Percentiles rank a stretch among this genome's conserved stretches.
phyloP scores from a whole-genome alignment of 2,329 filamentous ascomycete genomes.

The Ciborinia camelliae region DNA sequence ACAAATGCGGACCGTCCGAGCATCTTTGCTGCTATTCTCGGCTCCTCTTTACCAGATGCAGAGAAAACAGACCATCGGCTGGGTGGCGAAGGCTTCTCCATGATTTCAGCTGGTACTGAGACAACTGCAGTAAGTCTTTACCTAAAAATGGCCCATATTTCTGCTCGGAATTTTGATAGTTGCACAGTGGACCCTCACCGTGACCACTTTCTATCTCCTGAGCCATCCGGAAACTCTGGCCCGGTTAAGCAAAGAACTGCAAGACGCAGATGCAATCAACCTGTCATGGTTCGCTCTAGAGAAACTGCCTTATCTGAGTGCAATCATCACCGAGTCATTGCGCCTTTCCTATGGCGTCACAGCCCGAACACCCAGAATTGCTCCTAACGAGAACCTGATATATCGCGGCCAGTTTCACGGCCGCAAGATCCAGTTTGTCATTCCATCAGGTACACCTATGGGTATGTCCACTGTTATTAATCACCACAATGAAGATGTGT shows the following conservation, averaged over 20 bases:
- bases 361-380: slow-evolving; percentile 31
- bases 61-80: neutral
- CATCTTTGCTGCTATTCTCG: neutral
- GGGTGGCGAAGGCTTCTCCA: neutral
- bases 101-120: neutral
- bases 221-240: slow-evolving; percentile 31
- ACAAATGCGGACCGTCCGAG: no score
- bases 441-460: neutral
- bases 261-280: slow-evolving; percentile 34
- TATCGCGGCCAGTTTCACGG: neutral
- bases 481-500: slow-evolving; percentile 37
- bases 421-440: neutral
- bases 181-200: slow-evolving; percentile 21
- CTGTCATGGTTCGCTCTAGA: slow-evolving; percentile 22
- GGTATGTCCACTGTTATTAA: slow-evolving; percentile 38
- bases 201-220: slow-evolving; percentile 27
- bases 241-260: slow-evolving; percentile 33
- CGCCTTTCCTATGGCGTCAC: slow-evolving; percentile 35
- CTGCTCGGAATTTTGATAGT: no score
- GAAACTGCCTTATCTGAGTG: slow-evolving; percentile 33
- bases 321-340: slow-evolving; percentile 36
- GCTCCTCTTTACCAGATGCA: neutral
- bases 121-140: neutral
- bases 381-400: slow-evolving; percentile 10
- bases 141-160: neutral